Evolutionary conservation across 2,329 filamentous ascomycete species (phyloP).

Genomic region (Ascochyta koolunga): DNA sequence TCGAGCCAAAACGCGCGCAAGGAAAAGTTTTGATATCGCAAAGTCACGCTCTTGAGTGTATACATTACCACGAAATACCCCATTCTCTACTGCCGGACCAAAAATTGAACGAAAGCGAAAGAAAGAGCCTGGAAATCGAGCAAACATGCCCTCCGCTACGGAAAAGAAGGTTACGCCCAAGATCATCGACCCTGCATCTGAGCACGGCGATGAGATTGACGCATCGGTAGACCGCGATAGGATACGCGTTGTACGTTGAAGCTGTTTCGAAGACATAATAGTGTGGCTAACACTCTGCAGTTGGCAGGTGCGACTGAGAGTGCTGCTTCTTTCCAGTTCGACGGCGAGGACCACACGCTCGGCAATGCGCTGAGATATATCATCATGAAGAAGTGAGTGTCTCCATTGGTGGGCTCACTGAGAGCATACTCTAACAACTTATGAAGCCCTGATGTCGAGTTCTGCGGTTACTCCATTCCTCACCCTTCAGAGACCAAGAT

Average conservation of each 20-base stretch:
- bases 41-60: conserved; percentile 22
- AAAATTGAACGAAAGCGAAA: background rate
- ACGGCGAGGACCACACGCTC: conserved; percentile 91
- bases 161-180: conserved; percentile 24
- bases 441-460: conserved; percentile 87
- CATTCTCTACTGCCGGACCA: background rate
- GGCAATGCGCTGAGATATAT: conserved; percentile 93
- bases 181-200: conserved; percentile 34
- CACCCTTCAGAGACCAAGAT: conserved; percentile 96
- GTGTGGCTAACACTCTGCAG: conserved; percentile 55
- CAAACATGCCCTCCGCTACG: conserved; percentile 30
- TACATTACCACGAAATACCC: background rate
- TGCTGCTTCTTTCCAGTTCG: conserved; percentile 93
- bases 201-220: conserved; percentile 39
- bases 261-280: background rate
- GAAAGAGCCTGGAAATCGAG: conserved; percentile 12
- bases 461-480: conserved; percentile 97
- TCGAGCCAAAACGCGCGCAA: conserved; percentile 26
- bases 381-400: conserved; percentile 92
- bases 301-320: conserved; percentile 82
- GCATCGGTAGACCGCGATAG: conserved; percentile 50
- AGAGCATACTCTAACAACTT: background rate
- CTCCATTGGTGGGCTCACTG: too few relatives aligned
- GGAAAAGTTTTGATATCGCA: conserved; percentile 37
- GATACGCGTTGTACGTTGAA: conserved; percentile 51